phyloP scores from a whole-genome alignment of 257 asterid species.

The Petunia axillaris region DNA sequence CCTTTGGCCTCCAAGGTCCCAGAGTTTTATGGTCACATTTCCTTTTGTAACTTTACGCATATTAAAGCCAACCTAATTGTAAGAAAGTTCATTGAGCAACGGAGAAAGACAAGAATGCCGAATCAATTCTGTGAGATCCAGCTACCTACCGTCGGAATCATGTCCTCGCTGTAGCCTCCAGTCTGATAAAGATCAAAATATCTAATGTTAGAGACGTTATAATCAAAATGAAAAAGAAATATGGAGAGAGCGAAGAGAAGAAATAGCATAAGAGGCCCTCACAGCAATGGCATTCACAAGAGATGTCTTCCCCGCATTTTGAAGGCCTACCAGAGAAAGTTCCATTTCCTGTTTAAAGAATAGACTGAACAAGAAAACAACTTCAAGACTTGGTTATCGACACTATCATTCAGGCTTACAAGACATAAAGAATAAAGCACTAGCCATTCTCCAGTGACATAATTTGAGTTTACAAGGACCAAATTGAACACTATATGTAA shows the following conservation, averaged over 20 bases:
- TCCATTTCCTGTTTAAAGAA: conserved; percentile 99
- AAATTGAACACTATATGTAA: neutral
- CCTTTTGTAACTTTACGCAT: conserved; percentile 99
- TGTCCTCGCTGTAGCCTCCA: conserved; percentile 93
- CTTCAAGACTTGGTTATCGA: neutral
- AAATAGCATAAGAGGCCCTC: conserved; percentile 36
- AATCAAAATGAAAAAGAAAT: neutral
- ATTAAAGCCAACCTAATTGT: conserved; percentile 82
- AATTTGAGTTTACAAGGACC: neutral
- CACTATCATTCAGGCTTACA: neutral
- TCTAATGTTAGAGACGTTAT: neutral
- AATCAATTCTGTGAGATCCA: neutral
- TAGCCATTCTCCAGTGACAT: neutral
- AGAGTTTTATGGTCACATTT: conserved; percentile 87
- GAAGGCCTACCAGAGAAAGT: conserved; percentile 88
- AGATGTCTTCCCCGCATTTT: conserved; percentile 92
- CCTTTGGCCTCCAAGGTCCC: conserved; percentile 98
- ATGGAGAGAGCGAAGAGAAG: conserved; percentile 6
- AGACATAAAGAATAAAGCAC: neutral
- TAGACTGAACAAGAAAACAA: conserved; percentile 49
- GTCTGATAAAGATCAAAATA: conserved; percentile 57
- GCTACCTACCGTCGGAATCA: conserved; percentile 92
- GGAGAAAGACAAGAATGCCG: neutral
- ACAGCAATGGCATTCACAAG: conserved; percentile 90
- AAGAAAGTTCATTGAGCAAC: conserved; percentile 22